Evolutionary conservation across 257 asterid species (phyloP), one percentile per base, ranked within the genome.

Genomic region (Jacaranda mimosifolia): DNA sequence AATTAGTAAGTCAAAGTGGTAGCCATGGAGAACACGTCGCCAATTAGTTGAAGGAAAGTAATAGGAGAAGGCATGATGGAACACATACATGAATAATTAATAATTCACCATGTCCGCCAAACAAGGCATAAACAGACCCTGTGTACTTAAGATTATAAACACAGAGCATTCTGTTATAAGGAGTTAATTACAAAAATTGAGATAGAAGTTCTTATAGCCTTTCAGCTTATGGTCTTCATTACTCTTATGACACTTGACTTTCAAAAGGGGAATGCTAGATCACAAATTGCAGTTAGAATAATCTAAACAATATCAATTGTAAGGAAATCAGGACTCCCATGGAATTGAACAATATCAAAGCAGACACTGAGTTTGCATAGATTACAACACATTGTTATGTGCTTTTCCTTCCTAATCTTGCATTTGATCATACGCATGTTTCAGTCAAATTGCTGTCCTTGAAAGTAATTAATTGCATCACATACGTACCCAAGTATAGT

Each of bases 261-360:
- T 15, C 48, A 58, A 3, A 12, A 66, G 21, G 13, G 60, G 55
- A 26, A 55, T 26, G 65, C 36, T 14, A 49, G 48, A 76, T 56
- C n/a, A 62, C 63, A 62, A 77, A 67, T 17, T 39, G 10, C 5
- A 75, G 18, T 35, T 18, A 52, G 51, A 5, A 52, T 21, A 17
- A 17, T 15, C 59, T 43, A 26, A 48, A 68, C 59, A 78, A 56
- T 14, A 72, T 26, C 14, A 38, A 63, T n/a, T 26, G 62, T 3
- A 45, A 26, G n/a, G 68, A 78, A 63, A 73, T 49, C 72, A 39
- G 56, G 21, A 38, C 42, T 56, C 21, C 36, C 14, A 67, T 32
- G 79, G 43, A 74, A 45, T 35, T 72, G 75, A 77, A 59, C 65
- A 62, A 38, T 38, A 78, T 55, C 40, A 49, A 11, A n/a, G 35